Percentiles rank a stretch among this genome's conserved stretches.
Conservation (phyloP, 306 rosid genomes). For the Urtica urens region DNA sequence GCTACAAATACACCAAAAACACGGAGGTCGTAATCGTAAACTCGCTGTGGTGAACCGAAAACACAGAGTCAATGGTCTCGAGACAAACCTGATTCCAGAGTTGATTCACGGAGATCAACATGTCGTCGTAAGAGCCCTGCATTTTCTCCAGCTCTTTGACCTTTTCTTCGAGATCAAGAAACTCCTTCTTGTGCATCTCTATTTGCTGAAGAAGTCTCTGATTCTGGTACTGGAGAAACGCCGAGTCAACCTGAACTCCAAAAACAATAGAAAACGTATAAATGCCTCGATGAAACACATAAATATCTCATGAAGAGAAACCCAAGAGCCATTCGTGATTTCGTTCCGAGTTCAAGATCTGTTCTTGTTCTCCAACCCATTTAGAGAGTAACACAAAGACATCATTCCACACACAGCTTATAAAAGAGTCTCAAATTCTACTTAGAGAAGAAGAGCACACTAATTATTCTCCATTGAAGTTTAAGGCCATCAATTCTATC, state of each 20-base stretch:
- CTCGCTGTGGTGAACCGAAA: slow-evolving; percentile 6
- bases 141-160: slow-evolving; percentile 38
- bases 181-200: slow-evolving; percentile 53
- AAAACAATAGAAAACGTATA: too few species aligned
- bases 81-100: slow-evolving; percentile 95
- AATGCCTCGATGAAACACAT: too few species aligned
- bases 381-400: too few species aligned
- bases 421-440: too few species aligned
- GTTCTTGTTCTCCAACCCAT: too few species aligned
- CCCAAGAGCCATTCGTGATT: too few species aligned
- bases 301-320: too few species aligned
- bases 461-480: too few species aligned
- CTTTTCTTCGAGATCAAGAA: slow-evolving; percentile 55
- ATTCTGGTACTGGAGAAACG: slow-evolving; percentile 64
- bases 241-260: slow-evolving; percentile 61
- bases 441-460: too few species aligned
- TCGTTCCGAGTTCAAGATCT: too few species aligned
- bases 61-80: slow-evolving; percentile 13
- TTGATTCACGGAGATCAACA: slow-evolving; percentile 52
- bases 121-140: slow-evolving; percentile 58
- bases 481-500: too few species aligned
- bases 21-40: slow-evolving; percentile 11
- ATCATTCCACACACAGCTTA: too few species aligned
- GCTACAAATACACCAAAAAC: slow-evolving; percentile 34
- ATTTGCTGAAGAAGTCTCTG: slow-evolving; percentile 77